A percentile compares a stretch with the other conserved stretches of the same genome.
phyloP scores from a whole-genome alignment of 164 flowering plant genomes.

The Macadamia integrifolia region DNA sequence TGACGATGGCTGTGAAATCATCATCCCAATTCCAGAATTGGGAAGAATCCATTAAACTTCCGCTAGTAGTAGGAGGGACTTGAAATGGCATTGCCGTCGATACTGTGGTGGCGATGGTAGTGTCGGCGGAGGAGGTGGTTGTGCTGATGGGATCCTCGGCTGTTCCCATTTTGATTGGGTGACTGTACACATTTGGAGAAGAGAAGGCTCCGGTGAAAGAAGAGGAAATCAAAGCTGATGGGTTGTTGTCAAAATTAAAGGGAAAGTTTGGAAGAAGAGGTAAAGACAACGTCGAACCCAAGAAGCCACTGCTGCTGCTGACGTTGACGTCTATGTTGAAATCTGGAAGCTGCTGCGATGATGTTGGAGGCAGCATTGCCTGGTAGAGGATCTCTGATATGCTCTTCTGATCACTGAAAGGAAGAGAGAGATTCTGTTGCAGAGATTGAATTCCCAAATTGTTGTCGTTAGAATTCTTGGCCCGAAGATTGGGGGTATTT shows the following conservation, averaged over 20 bases:
- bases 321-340: slow-evolving; percentile 1
- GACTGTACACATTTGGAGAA: slow-evolving; percentile 20
- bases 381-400: slow-evolving; percentile 25
- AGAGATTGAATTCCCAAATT: slow-evolving; percentile 7
- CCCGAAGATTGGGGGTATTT: slow-evolving; percentile 2
- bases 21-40: slow-evolving; percentile 61
- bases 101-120: slow-evolving; percentile 10
- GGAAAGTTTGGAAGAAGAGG: slow-evolving; percentile 20
- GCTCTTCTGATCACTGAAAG: slow-evolving; percentile 18
- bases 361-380: slow-evolving; percentile 17
- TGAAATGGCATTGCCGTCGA: slow-evolving; percentile 18
- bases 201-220: slow-evolving; percentile 10
- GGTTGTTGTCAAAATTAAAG: slow-evolving; percentile 22
- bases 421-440: slow-evolving; percentile 6
- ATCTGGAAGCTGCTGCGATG: not conserved
- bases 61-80: slow-evolving; percentile 9
- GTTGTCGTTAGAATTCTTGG: not conserved
- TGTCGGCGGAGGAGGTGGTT: not conserved
- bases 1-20: slow-evolving; percentile 36
- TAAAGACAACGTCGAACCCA: slow-evolving; percentile 10
- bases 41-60: slow-evolving; percentile 22
- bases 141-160: slow-evolving; percentile 18
- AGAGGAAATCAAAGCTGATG: slow-evolving; percentile 15
- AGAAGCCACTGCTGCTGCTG: slow-evolving; percentile 11
- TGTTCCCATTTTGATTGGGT: slow-evolving; percentile 12